Evolutionary conservation across 768 basidiomycete genomes (phyloP).

Genomic region (Boletus pseudopeckii): DNA sequence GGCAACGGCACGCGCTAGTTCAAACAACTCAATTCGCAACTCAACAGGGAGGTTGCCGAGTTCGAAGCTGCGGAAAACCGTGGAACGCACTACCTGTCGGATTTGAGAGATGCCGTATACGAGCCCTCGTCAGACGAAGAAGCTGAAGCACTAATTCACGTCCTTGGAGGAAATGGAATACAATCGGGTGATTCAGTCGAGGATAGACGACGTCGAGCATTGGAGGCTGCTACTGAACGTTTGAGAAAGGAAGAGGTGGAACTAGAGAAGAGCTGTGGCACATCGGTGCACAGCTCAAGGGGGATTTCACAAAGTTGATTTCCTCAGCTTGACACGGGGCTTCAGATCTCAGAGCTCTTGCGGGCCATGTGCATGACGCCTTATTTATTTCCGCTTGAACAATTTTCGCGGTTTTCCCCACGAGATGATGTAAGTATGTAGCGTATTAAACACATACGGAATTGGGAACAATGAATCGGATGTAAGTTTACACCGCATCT

Average conservation of each 20-base stretch:
- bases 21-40: constrained; percentile 68
- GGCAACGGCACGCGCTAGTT: constrained; percentile 46
- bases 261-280: constrained; percentile 69
- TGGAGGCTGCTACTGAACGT: constrained; percentile 62
- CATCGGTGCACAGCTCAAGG: constrained; percentile 23
- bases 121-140: constrained; percentile 55
- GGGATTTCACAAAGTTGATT: background rate
- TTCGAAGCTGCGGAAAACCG: constrained; percentile 53
- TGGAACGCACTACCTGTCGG: constrained; percentile 52
- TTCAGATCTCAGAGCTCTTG: too few relatives aligned
- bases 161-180: constrained; percentile 48
- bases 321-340: too few relatives aligned
- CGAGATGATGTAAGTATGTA: too few relatives aligned
- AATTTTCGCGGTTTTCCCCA: too few relatives aligned
- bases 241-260: constrained; percentile 66
- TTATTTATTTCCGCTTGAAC: too few relatives aligned
- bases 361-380: too few relatives aligned
- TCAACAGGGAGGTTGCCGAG: constrained; percentile 69
- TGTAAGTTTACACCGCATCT: too few relatives aligned
- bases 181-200: constrained; percentile 45
- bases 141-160: constrained; percentile 48
- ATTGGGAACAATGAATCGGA: too few relatives aligned
- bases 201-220: constrained; percentile 51
- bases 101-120: constrained; percentile 39
- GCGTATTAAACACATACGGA: too few relatives aligned